Evolutionary conservation across 805 yeast species (phyloP).

Genomic region (Tetrapisispora iriomotensis): DNA sequence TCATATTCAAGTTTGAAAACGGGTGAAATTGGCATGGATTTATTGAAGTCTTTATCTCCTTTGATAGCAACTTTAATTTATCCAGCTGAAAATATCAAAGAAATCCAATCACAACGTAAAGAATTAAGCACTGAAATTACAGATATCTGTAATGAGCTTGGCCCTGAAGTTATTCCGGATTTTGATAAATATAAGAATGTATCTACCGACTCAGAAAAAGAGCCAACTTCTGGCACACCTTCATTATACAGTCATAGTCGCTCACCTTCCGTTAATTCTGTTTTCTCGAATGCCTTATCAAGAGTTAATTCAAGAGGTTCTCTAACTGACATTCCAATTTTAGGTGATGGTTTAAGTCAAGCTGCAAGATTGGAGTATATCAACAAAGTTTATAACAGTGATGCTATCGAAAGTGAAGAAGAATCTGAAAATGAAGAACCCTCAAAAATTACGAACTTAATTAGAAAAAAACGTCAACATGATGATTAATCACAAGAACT

Average conservation of each 20-base stretch:
- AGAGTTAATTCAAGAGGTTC: slow-evolving; percentile 53
- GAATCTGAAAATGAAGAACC: slow-evolving; percentile 11
- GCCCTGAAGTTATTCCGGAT: slow-evolving; percentile 83
- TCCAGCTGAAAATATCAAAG: slow-evolving; percentile 34
- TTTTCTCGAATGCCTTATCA: slow-evolving; percentile 48
- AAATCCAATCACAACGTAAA: slow-evolving; percentile 50
- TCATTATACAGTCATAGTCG: slow-evolving; percentile 16
- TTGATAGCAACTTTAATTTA: slow-evolving; percentile 37
- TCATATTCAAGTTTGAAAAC: slow-evolving; percentile 80
- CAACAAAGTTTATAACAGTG: slow-evolving; percentile 1
- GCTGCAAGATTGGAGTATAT: slow-evolving; percentile 1
- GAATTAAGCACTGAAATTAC: slow-evolving; percentile 65
- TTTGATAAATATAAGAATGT: slow-evolving; percentile 37
- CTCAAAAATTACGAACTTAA: slow-evolving; percentile 17
- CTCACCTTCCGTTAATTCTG: slow-evolving; percentile 22
- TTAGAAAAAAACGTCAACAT: slow-evolving; percentile 21
- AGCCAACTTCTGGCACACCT: slow-evolving; percentile 9
- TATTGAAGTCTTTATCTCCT: slow-evolving; percentile 73
- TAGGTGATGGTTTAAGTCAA: slow-evolving; percentile 23
- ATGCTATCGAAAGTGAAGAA: slow-evolving; percentile 1
- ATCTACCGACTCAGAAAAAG: slow-evolving; percentile 2
- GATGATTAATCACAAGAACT: neutral
- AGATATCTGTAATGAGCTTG: slow-evolving; percentile 67
- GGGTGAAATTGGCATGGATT: slow-evolving; percentile 87
- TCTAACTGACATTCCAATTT: slow-evolving; percentile 54